Conservation (phyloP, 2,329 filamentous ascomycete species). For the Paecilomyces sp. region DNA sequence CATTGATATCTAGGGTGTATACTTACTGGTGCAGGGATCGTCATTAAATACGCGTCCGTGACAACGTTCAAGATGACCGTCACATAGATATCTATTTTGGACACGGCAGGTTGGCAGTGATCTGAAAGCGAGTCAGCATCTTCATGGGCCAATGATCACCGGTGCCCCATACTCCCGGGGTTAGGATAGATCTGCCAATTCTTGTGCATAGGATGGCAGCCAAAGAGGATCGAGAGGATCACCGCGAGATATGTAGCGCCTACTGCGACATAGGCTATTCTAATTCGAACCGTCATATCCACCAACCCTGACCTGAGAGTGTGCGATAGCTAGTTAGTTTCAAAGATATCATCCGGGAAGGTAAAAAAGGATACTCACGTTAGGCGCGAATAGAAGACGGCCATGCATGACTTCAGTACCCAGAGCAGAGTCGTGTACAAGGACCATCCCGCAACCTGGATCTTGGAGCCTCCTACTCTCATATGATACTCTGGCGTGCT, state of each 20-base stretch:
- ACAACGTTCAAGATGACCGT: conserved; percentile 46
- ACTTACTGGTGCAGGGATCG: conserved; percentile 36
- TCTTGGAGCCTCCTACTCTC: conserved; percentile 48
- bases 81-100: conserved; percentile 46
- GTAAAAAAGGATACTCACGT: conserved; percentile 26
- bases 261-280: conserved; percentile 46
- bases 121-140: conserved; percentile 20
- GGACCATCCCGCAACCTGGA: conserved; percentile 49
- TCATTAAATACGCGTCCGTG: conserved; percentile 55
- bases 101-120: conserved; percentile 44
- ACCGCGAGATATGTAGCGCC: conserved; percentile 43
- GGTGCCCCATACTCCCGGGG: conserved; percentile 43
- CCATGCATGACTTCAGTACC: conserved; percentile 49
- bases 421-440: conserved; percentile 47
- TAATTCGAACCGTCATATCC: conserved; percentile 40
- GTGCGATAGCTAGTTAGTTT: not conserved
- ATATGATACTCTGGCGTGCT: conserved; percentile 40
- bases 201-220: conserved; percentile 46
- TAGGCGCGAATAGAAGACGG: conserved; percentile 50
- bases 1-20: conserved; percentile 8
- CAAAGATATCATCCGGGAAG: not conserved
- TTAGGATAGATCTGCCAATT: conserved; percentile 56
- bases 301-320: conserved; percentile 28
- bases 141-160: conserved; percentile 6
- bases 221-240: conserved; percentile 44